Evolutionary conservation across 2,329 filamentous ascomycete genomes (phyloP).

Genomic region (Didymella segeticola): DNA sequence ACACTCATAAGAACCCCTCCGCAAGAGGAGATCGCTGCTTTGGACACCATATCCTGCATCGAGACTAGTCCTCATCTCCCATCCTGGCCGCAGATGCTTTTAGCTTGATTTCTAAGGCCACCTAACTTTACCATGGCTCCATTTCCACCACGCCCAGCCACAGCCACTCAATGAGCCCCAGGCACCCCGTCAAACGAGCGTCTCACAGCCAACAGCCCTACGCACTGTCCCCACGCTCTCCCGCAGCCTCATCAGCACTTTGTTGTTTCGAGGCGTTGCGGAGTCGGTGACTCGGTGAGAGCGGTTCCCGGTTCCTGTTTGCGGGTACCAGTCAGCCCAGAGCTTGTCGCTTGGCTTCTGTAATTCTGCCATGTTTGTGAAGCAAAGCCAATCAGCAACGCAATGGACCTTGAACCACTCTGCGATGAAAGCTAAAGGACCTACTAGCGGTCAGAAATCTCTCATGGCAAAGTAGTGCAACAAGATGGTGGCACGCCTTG

Average conservation of each 20-base stretch:
- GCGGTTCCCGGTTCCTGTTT: slow-evolving; percentile 21
- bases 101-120: slow-evolving; percentile 31
- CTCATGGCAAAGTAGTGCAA: slow-evolving; percentile 13
- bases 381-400: slow-evolving; percentile 16
- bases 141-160: slow-evolving; percentile 11
- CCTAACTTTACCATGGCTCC: slow-evolving; percentile 12
- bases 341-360: slow-evolving; percentile 27
- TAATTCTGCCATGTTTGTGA: neutral
- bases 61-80: slow-evolving; percentile 22
- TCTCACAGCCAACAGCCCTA: slow-evolving; percentile 37
- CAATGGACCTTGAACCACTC: neutral
- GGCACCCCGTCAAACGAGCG: slow-evolving; percentile 24
- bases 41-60: slow-evolving; percentile 33
- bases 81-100: slow-evolving; percentile 20
- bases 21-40: slow-evolving; percentile 26
- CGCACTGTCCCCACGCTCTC: slow-evolving; percentile 34
- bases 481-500: slow-evolving; percentile 23
- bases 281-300: slow-evolving; percentile 35
- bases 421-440: slow-evolving; percentile 14
- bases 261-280: slow-evolving; percentile 25
- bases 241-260: slow-evolving; percentile 40
- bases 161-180: slow-evolving; percentile 29
- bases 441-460: neutral
- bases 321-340: slow-evolving; percentile 31
- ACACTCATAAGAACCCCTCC: slow-evolving; percentile 12